Evolutionary conservation across 2,329 filamentous ascomycete genomes (phyloP).

Genomic region (Beauveria caledonica): DNA sequence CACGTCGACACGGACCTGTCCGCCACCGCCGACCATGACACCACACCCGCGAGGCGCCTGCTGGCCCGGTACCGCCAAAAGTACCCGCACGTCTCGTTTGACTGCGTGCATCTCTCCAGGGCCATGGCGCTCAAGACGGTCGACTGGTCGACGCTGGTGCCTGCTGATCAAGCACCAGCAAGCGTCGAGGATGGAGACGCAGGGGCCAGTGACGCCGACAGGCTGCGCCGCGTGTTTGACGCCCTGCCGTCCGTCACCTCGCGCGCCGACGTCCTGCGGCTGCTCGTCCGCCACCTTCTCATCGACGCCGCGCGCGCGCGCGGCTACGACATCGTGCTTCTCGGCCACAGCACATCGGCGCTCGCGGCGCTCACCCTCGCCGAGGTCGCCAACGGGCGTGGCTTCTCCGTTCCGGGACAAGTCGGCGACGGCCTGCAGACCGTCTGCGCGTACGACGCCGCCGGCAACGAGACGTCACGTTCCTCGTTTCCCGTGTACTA

Average conservation of each 20-base stretch:
- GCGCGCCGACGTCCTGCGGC: conserved; percentile 61
- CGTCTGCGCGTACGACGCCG: conserved; percentile 23
- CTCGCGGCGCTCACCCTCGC: conserved; percentile 80
- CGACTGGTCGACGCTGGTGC: conserved; percentile 42
- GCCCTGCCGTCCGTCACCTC: conserved; percentile 67
- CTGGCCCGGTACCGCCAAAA: conserved; percentile 44
- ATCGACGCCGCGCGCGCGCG: conserved; percentile 52
- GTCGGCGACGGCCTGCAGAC: conserved; percentile 61
- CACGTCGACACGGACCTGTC: conserved; percentile 41
- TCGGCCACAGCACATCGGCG: conserved; percentile 79
- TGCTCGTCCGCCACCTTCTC: conserved; percentile 65
- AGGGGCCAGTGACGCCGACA: conserved; percentile 17
- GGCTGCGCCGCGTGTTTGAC: conserved; percentile 47
- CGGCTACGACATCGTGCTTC: conserved; percentile 62
- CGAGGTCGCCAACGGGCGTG: conserved; percentile 85
- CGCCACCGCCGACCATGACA: conserved; percentile 2
- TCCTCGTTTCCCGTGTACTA: conserved; percentile 52
- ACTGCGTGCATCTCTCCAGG: conserved; percentile 53
- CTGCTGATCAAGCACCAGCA: neutral
- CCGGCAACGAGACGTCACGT: conserved; percentile 15
- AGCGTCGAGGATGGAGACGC: conserved; percentile 26
- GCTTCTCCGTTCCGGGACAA: conserved; percentile 73
- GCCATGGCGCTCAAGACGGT: conserved; percentile 45
- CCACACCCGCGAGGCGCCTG: conserved; percentile 33
- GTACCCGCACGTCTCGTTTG: conserved; percentile 61